Conservation (phyloP, 1,139 yeast species). For the Candida tetrigidarum region DNA sequence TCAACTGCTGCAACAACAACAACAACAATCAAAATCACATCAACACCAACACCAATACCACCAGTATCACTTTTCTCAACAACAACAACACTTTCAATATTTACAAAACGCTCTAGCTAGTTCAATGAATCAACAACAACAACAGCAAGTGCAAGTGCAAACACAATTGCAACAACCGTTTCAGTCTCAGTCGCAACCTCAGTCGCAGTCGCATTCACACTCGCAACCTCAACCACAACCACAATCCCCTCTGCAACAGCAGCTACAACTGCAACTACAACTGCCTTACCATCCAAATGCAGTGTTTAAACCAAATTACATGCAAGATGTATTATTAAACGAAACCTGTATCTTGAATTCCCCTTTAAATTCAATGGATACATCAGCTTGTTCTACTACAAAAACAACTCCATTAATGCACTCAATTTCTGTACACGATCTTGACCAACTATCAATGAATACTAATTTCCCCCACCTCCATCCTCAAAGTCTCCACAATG, state of each 20-base stretch:
- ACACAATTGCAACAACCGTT: not conserved
- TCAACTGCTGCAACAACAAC: not conserved
- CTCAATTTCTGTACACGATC: not conserved
- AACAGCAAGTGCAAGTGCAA: not conserved
- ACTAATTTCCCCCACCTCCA: not conserved
- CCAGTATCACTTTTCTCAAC: slow-evolving; percentile 7
- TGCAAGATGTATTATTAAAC: slow-evolving; percentile 10
- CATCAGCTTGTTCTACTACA: slow-evolving; percentile 5
- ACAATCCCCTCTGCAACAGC: too few relatives aligned
- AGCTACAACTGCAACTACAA: not conserved
- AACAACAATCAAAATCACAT: not conserved
- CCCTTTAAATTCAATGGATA: slow-evolving; percentile 7
- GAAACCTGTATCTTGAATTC: slow-evolving; percentile 6
- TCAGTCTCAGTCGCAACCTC: not conserved
- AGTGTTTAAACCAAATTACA: slow-evolving; percentile 8
- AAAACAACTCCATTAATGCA: slow-evolving; percentile 7
- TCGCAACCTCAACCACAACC: too few relatives aligned
- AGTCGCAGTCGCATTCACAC: not conserved
- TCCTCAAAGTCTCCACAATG: not conserved
- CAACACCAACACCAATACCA: slow-evolving; percentile 5
- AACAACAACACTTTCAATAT: slow-evolving; percentile 10
- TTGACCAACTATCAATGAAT: slow-evolving; percentile 1
- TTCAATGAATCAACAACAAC: slow-evolving; percentile 1
- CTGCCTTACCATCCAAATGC: slow-evolving; percentile 5
- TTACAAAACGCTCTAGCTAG: slow-evolving; percentile 11